phyloP scores from a whole-genome alignment of 2,329 filamentous ascomycete genomes.

The Sordariomycetes sp. region DNA sequence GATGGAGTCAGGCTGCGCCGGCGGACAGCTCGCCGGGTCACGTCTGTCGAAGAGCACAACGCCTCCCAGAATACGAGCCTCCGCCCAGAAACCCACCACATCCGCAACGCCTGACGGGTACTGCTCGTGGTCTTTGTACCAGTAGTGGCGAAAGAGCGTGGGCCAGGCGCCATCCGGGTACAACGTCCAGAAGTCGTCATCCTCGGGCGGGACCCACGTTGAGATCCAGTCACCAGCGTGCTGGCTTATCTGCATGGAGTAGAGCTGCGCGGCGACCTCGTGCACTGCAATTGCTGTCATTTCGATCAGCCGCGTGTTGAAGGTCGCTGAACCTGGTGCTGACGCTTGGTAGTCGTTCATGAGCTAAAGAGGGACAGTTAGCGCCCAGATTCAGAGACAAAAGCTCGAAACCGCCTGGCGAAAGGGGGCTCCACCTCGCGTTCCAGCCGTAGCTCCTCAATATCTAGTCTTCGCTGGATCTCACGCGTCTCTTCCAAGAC shows the following conservation, averaged over 20 bases:
- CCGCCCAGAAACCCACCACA: conserved; percentile 15
- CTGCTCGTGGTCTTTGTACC: conserved; percentile 13
- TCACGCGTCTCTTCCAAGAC: no score
- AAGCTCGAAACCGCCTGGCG: no score
- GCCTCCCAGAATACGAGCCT: conserved; percentile 16
- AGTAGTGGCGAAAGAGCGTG: conserved; percentile 3
- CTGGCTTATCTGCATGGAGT: not conserved
- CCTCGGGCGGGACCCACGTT: not conserved
- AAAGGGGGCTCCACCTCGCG: no score
- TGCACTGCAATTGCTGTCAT: conserved; percentile 16
- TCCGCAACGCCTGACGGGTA: conserved; percentile 12
- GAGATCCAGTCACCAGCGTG: not conserved
- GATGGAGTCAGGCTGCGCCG: not conserved
- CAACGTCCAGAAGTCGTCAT: not conserved
- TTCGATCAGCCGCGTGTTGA: conserved; percentile 18
- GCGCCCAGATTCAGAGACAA: no score
- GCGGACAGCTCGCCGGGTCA: not conserved
- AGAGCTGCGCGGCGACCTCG: not conserved
- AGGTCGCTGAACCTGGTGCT: conserved; percentile 13
- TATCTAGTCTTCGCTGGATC: no score
- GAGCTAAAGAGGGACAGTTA: no score
- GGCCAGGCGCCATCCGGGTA: not conserved
- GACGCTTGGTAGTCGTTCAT: conserved; percentile 12
- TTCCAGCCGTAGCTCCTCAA: no score
- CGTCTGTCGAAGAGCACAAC: conserved; percentile 16